phyloP scores from a whole-genome alignment of 1,284 basidiomycete genomes.

The Cronartium quercuum region DNA sequence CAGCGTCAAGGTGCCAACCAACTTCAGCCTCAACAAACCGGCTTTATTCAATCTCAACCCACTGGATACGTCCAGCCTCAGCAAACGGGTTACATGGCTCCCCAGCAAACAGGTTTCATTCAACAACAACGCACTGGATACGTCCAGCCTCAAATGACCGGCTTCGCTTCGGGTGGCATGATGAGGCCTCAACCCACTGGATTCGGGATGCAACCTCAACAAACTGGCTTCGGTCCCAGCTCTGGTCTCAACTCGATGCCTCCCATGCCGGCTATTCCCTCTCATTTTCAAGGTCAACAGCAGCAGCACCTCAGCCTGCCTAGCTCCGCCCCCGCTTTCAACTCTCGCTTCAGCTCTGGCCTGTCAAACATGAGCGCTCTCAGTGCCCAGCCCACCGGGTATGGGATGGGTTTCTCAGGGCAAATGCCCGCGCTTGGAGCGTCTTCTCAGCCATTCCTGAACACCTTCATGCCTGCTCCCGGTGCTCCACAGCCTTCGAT shows the following conservation, averaged over 20 bases:
- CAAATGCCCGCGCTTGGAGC: slow-evolving; percentile 34
- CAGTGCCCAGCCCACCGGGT: slow-evolving; percentile 30
- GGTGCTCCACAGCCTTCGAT: slow-evolving; percentile 21
- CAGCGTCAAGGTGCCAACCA: slow-evolving; percentile 13
- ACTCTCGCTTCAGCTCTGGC: slow-evolving; percentile 15
- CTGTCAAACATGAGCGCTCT: slow-evolving; percentile 4
- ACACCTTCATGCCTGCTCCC: slow-evolving; percentile 38
- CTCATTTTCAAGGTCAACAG: slow-evolving; percentile 24
- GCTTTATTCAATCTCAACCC: slow-evolving; percentile 20
- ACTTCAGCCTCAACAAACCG: slow-evolving; percentile 26
- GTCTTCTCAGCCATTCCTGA: slow-evolving; percentile 37
- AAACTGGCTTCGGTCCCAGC: slow-evolving; percentile 16
- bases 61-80: slow-evolving; percentile 30
- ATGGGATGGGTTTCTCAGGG: slow-evolving; percentile 27
- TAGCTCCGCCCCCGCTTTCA: background rate
- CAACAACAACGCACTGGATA: slow-evolving; percentile 24
- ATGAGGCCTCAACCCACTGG: slow-evolving; percentile 25
- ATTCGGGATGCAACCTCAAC: slow-evolving; percentile 32
- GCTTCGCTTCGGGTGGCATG: slow-evolving; percentile 15
- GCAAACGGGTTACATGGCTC: slow-evolving; percentile 20
- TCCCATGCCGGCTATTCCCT: background rate
- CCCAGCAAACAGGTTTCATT: slow-evolving; percentile 11
- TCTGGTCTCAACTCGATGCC: background rate
- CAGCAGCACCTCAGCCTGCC: slow-evolving; percentile 12
- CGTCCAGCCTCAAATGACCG: slow-evolving; percentile 21